phyloP scores from a whole-genome alignment of 805 yeast genomes.

The Ogataea naganishii region DNA sequence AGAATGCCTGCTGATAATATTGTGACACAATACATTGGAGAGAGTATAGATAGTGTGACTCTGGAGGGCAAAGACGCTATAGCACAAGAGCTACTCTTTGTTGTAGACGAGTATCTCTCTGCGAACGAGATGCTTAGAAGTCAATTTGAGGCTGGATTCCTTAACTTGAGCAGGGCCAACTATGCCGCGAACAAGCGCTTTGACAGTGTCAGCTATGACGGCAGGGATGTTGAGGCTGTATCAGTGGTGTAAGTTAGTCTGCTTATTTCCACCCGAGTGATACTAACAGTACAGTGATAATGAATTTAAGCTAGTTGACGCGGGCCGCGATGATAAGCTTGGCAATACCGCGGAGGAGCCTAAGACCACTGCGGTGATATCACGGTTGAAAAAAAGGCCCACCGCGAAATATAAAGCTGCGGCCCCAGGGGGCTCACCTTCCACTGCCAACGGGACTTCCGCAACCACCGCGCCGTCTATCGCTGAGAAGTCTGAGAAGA shows the following conservation, averaged over 20 bases:
- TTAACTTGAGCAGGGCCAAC: slow-evolving; percentile 35
- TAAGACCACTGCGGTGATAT: no score
- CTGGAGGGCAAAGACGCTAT: slow-evolving; percentile 3
- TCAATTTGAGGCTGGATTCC: slow-evolving; percentile 25
- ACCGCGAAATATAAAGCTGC: no score
- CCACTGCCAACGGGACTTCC: no score
- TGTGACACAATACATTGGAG: background rate
- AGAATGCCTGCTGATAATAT: background rate
- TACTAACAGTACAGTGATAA: background rate
- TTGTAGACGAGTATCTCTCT: slow-evolving; percentile 26
- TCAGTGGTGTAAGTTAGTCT: slow-evolving; percentile 1
- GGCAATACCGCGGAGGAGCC: no score
- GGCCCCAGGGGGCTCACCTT: no score
- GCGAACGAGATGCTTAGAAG: slow-evolving; percentile 14
- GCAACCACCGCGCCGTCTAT: no score
- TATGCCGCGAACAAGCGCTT: slow-evolving; percentile 18
- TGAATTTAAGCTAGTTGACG: no score
- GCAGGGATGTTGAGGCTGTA: slow-evolving; percentile 9
- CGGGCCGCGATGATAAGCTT: no score
- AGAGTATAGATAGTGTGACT: no score
- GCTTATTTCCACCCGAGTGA: background rate
- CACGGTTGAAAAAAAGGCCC: no score
- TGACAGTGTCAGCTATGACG: slow-evolving; percentile 12
- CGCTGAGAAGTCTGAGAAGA: no score
- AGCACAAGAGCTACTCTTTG: slow-evolving; percentile 18